Base-by-base conservation (phyloP, 1,139 yeast species). In the Hanseniaspora gamundiae region DNA sequence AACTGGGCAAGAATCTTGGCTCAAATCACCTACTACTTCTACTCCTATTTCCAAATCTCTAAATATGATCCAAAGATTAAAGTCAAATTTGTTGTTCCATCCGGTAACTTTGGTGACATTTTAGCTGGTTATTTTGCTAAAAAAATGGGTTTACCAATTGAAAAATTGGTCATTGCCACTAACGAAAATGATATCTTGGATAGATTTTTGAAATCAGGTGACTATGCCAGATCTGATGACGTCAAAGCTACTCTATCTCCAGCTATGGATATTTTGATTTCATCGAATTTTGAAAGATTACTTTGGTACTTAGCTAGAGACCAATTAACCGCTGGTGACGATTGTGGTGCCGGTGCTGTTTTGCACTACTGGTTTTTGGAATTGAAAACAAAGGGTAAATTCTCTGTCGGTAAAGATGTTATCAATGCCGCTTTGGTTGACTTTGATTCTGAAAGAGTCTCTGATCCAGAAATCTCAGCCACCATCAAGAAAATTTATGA, bases 1-100 rank as follows among this genome's bases (percentile, higher is more conserved):
- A 91, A 91, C 71, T 91, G 98, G 98, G 97, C 98, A 4, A 82
- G 98, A 68, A 91, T 91, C 53, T 73, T 91, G 55, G 96, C 98
- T 38, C 98, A 91, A 68, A 91, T 87, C 66, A 88, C 98, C 13
- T 91, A 91, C 67, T 91, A 91, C 69, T 88, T 86, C 71, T 79
- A 83, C 65, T 78, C 97, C 3, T 93, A 79, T 69, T 88, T 91
- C 74, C 79, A 79, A 59, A 71, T 87, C 48, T 76, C 75, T 54
- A 58, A 65, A 44, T 58, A 68, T 35, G 67, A 66, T 48, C 52
- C 61, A 42, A 69, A 64, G 17, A 56, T 53, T n/a, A 75, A 75
- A 54, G 76, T 85, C 47, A 80, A 86, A 56, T 91, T 76, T 60
- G 94, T 91, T 41, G 98, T 91, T 41, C 98, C 98, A 55, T 82